Evolutionary conservation across 2,329 filamentous ascomycete genomes (phyloP).

Genomic region (Aspergillus calidoustus): DNA sequence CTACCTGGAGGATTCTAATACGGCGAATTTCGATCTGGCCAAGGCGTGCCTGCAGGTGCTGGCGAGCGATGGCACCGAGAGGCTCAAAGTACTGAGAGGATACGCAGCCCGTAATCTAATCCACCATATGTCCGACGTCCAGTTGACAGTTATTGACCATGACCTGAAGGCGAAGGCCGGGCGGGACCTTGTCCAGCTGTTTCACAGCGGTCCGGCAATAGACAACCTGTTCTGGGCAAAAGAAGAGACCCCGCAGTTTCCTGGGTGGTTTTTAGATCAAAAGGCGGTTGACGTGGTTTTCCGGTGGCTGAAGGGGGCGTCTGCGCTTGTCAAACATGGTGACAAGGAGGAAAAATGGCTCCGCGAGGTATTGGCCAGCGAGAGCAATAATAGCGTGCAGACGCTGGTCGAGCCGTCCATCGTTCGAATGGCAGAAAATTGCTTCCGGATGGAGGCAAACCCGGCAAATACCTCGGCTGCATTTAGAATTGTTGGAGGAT

Average conservation of each 20-base stretch:
- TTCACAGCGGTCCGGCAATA: not conserved
- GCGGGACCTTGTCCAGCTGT: not conserved
- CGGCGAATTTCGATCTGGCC: not conserved
- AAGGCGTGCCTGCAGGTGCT: not conserved
- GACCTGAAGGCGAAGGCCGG: not conserved
- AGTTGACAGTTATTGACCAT: not conserved
- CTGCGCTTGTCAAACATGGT: not conserved
- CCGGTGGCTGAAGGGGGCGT: not conserved
- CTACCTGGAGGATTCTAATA: not conserved
- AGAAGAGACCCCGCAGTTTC: not conserved
- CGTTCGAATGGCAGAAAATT: not conserved
- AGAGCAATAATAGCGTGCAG: not conserved
- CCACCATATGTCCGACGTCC: not conserved
- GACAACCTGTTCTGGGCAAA: not conserved
- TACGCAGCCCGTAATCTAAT: not conserved
- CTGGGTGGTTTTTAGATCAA: not conserved
- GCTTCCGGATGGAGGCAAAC: not conserved
- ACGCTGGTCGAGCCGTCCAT: not conserved
- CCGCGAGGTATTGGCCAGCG: not conserved
- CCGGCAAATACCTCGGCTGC: not conserved
- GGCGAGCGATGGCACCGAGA: not conserved
- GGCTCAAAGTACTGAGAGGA: not conserved
- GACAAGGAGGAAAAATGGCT: not conserved
- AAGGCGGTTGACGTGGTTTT: not conserved
- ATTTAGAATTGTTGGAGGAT: not conserved